These are phyloP conservation scores for Hebeloma cylindrosporum DNA, from an alignment of 768 basidiomycete genomes.

Conservation along the genomic window DNA sequence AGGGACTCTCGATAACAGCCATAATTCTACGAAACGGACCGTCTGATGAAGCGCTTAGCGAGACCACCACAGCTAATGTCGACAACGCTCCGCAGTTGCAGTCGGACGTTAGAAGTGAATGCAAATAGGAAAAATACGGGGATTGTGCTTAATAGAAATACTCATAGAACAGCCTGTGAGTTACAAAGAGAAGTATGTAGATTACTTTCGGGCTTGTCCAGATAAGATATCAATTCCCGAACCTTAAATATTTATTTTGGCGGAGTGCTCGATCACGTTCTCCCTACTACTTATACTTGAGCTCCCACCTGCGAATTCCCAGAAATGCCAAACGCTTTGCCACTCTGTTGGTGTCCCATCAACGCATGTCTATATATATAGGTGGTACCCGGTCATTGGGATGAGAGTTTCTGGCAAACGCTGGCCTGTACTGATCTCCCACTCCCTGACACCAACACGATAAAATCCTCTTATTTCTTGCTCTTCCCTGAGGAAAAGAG, in stretches of 20 bases:
- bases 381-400: conserved; percentile 20
- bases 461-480: conserved; percentile 17
- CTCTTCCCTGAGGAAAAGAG: conserved; percentile 10
- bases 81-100: conserved; percentile 9
- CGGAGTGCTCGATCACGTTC: too few species aligned
- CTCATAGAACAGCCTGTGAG: too few species aligned
- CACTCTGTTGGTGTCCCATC: conserved; percentile 4
- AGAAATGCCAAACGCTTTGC: conserved; percentile 6
- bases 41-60: conserved; percentile 16
- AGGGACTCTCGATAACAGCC: conserved; percentile 18
- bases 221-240: too few species aligned
- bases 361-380: conserved; percentile 16
- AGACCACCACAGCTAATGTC: conserved; percentile 8
- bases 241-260: too few species aligned
- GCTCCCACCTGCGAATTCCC: not conserved
- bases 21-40: conserved; percentile 17
- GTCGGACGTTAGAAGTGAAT: conserved; percentile 13
- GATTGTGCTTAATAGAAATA: too few species aligned
- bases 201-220: too few species aligned
- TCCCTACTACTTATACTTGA: too few species aligned
- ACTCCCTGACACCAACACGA: conserved; percentile 23
- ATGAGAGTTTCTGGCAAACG: conserved; percentile 19
- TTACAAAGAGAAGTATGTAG: too few species aligned
- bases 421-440: conserved; percentile 22
- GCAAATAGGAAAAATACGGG: too few species aligned